Evolutionary conservation across 139 green algal species (phyloP).

Genomic region (Chlamydomonas asymmetrica): DNA sequence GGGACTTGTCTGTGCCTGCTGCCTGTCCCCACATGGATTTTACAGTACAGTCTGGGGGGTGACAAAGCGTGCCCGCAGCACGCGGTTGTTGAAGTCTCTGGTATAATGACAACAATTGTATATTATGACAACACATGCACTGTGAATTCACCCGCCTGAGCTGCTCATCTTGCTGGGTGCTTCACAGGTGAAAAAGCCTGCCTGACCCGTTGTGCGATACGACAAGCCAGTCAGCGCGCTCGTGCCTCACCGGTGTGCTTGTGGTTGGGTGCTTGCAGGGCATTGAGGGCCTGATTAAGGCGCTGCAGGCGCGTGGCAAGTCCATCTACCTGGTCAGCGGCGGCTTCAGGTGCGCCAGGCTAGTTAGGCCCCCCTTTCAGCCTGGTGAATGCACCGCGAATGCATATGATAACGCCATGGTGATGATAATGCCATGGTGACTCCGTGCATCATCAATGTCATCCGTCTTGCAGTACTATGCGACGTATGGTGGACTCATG

Average conservation of each 20-base stretch:
- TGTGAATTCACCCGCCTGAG: not conserved
- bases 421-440: not conserved
- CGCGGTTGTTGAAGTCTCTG: not conserved
- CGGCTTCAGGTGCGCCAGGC: slow-evolving; percentile 49
- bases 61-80: not conserved
- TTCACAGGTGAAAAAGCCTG: too few relatives aligned
- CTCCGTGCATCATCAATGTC: not conserved
- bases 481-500: too few relatives aligned
- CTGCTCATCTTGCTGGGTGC: not conserved
- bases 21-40: not conserved
- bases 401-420: not conserved
- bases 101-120: too few relatives aligned
- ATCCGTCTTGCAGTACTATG: not conserved
- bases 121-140: too few relatives aligned
- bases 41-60: not conserved
- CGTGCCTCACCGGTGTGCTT: not conserved
- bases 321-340: slow-evolving; percentile 71
- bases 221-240: not conserved
- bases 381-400: not conserved
- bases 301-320: slow-evolving; percentile 55
- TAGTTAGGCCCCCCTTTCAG: not conserved
- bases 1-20: not conserved
- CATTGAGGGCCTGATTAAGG: slow-evolving; percentile 49
- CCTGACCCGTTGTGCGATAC: too few relatives aligned
- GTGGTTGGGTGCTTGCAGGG: slow-evolving; percentile 17